Percentiles rank a stretch among this genome's conserved stretches.
These are phyloP conservation scores for Penicillium sp. DNA, from an alignment of 2,329 filamentous ascomycete genomes.

Conservation along the genomic window DNA sequence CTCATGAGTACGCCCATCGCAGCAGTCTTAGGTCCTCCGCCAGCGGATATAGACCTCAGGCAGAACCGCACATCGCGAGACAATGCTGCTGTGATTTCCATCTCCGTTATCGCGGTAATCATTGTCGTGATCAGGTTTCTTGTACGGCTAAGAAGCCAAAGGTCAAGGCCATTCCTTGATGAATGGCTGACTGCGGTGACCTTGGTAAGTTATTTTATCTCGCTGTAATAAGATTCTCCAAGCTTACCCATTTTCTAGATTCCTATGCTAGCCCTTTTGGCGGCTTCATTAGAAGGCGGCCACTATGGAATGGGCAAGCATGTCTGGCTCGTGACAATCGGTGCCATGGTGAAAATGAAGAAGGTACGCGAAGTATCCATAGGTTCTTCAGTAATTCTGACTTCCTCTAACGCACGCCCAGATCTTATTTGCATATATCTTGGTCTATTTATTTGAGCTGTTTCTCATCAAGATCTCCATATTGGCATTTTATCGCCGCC, in stretches of 20 bases:
- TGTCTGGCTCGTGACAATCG: constrained; percentile 3
- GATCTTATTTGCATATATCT: constrained; percentile 5
- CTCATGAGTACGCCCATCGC: background rate
- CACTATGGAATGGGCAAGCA: constrained; percentile 9
- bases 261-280: background rate
- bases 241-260: background rate
- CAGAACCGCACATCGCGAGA: background rate
- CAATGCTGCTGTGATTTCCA: background rate
- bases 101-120: background rate
- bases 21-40: constrained; percentile 4
- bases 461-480: constrained; percentile 24
- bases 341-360: constrained; percentile 8
- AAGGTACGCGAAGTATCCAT: background rate
- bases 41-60: background rate
- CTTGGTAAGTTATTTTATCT: background rate
- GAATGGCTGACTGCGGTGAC: constrained; percentile 3
- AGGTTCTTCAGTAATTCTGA: too few relatives aligned
- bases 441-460: constrained; percentile 11
- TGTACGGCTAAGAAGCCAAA: background rate
- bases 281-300: background rate
- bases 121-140: constrained; percentile 2
- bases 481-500: constrained; percentile 27
- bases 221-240: background rate
- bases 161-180: background rate
- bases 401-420: background rate